phyloP scores from a whole-genome alignment of 306 rosid species.

The Glycine latifolia region DNA sequence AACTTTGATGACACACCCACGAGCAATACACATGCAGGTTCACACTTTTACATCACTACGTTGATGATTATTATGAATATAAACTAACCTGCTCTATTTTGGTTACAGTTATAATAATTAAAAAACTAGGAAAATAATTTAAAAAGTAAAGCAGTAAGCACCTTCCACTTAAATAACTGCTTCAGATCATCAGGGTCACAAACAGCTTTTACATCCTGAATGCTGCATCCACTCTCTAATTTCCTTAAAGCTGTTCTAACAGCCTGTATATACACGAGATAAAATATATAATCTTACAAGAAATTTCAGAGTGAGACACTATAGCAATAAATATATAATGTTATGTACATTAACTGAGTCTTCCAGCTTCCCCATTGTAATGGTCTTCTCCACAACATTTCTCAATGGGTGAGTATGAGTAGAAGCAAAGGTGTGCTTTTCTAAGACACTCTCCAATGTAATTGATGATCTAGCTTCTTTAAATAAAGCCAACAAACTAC shows the following conservation, averaged over 20 bases:
- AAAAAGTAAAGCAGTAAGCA: background rate
- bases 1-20: background rate
- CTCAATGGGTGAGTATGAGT: slow-evolving; percentile 50
- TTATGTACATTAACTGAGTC: slow-evolving; percentile 64
- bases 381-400: slow-evolving; percentile 57
- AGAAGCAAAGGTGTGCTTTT: slow-evolving; percentile 60
- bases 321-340: slow-evolving; percentile 3
- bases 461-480: slow-evolving; percentile 63
- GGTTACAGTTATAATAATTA: background rate
- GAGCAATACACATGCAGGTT: background rate
- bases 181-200: slow-evolving; percentile 64
- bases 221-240: slow-evolving; percentile 64
- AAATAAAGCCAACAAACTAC: slow-evolving; percentile 66
- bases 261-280: slow-evolving; percentile 56
- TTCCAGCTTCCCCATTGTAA: slow-evolving; percentile 74
- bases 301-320: background rate
- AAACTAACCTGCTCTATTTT: background rate
- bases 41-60: background rate
- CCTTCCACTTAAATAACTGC: slow-evolving; percentile 43
- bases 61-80: slow-evolving; percentile 4
- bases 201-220: slow-evolving; percentile 67
- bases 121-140: background rate
- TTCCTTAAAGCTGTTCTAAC: slow-evolving; percentile 63
- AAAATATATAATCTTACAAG: slow-evolving; percentile 4
- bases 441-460: slow-evolving; percentile 56